Conservation (phyloP, 768 basidiomycete species). For the Tephrocybe sp. region DNA sequence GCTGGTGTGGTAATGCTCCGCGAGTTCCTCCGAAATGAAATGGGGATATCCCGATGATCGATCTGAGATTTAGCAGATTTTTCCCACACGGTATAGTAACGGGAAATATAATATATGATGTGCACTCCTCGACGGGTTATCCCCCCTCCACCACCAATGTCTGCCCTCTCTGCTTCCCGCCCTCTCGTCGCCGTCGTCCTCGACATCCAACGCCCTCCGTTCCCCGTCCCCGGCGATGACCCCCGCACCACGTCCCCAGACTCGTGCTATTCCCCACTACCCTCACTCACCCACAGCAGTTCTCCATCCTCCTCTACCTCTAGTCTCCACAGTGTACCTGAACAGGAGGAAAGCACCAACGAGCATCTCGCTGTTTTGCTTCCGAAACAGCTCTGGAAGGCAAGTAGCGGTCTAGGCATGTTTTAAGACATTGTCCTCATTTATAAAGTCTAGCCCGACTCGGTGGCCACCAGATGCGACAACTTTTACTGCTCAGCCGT, state of each 20-base stretch:
- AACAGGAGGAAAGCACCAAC: slow-evolving; percentile 38
- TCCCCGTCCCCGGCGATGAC: slow-evolving; percentile 5
- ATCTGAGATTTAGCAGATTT: slow-evolving; percentile 15
- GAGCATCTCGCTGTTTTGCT: slow-evolving; percentile 81
- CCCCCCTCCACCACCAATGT: slow-evolving; percentile 19
- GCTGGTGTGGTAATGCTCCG: slow-evolving; percentile 9
- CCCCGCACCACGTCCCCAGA: slow-evolving; percentile 16
- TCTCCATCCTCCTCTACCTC: slow-evolving; percentile 34
- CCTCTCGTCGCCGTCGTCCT: slow-evolving; percentile 6
- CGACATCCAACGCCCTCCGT: not conserved
- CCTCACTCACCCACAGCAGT: slow-evolving; percentile 29
- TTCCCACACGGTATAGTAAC: slow-evolving; percentile 11
- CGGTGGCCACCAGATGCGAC: slow-evolving; percentile 63
- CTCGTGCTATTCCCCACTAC: slow-evolving; percentile 24
- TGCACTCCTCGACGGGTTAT: slow-evolving; percentile 10
- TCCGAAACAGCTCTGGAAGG: slow-evolving; percentile 75
- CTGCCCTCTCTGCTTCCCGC: slow-evolving; percentile 24
- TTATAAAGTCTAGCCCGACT: slow-evolving; percentile 50
- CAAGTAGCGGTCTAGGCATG: slow-evolving; percentile 22
- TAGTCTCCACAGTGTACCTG: slow-evolving; percentile 25
- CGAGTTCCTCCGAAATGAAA: slow-evolving; percentile 13
- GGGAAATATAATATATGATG: slow-evolving; percentile 19
- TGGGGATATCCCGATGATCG: slow-evolving; percentile 4
- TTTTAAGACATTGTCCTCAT: slow-evolving; percentile 17
- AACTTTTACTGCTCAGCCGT: slow-evolving; percentile 66